phyloP scores from a whole-genome alignment of 2,329 filamentous ascomycete genomes.

The Pestalotiopsis sp. region DNA sequence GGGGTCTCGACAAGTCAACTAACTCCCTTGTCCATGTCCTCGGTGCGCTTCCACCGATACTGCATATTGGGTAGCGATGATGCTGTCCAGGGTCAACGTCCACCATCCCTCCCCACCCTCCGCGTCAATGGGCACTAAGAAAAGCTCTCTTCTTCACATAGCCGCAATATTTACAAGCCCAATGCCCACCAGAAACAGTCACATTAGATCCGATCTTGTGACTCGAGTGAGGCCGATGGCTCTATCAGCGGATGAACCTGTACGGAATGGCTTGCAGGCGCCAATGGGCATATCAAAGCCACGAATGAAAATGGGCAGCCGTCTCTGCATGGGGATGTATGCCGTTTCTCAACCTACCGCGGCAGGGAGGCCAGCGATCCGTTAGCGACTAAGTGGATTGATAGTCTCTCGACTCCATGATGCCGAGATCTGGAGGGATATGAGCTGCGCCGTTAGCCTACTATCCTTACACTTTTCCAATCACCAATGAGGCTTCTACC shows the following conservation, averaged over 20 bases:
- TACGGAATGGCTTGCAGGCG: neutral
- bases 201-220: neutral
- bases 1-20: neutral
- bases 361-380: neutral
- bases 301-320: neutral
- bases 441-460: neutral
- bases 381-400: neutral
- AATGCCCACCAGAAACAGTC: neutral
- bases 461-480: neutral
- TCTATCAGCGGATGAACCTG: neutral
- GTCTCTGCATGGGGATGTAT: neutral
- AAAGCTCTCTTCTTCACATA: neutral
- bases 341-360: neutral
- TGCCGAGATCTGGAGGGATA: neutral
- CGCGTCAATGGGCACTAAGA: neutral
- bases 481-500: neutral
- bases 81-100: neutral
- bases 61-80: neutral
- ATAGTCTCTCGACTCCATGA: neutral
- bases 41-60: constrained; percentile 6
- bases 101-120: neutral
- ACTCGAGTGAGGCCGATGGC: neutral
- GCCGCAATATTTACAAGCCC: neutral
- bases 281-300: neutral
- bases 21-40: constrained; percentile 5